These are phyloP conservation scores for Fusarium sarcochroum DNA, from an alignment of 2,329 filamentous ascomycete species.

Conservation along the genomic window DNA sequence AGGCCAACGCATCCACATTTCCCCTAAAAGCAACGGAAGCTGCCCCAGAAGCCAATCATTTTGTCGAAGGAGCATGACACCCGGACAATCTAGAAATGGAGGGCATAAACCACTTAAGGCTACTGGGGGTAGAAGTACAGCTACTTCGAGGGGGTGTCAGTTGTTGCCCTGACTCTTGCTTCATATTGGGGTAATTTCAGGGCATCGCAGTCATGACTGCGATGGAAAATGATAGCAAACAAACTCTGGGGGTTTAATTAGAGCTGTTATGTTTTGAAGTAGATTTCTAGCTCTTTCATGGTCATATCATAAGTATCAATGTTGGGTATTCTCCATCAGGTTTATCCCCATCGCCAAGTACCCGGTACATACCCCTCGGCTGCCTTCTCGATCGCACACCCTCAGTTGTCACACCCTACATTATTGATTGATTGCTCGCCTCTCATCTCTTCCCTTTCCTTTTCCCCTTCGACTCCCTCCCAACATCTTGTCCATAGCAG, in stretches of 20 bases:
- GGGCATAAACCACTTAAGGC: conserved; percentile 27
- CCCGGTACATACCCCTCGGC: conserved; percentile 36
- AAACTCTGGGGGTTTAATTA: background rate
- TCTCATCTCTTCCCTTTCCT: conserved; percentile 16
- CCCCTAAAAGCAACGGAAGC: conserved; percentile 12
- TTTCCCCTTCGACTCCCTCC: conserved; percentile 9
- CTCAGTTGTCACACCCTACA: conserved; percentile 38
- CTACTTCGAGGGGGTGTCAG: conserved; percentile 15
- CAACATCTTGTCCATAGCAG: conserved; percentile 13
- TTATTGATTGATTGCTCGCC: conserved; percentile 31
- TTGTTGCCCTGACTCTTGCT: conserved; percentile 23
- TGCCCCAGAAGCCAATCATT: conserved; percentile 31
- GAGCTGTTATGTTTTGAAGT: background rate
- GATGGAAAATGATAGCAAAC: background rate
- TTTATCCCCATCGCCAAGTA: conserved; percentile 22
- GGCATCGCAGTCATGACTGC: conserved; percentile 4
- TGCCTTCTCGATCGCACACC: conserved; percentile 43
- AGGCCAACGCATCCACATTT: conserved; percentile 17
- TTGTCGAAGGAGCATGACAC: conserved; percentile 8
- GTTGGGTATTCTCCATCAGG: background rate
- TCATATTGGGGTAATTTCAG: conserved; percentile 24
- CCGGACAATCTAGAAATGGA: conserved; percentile 13
- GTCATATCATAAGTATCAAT: background rate
- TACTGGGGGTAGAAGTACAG: background rate
- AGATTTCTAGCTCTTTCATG: conserved; percentile 3